Base-by-base conservation (phyloP, 2,329 filamentous ascomycete species). In the Aphanoascus verrucosus region DNA sequence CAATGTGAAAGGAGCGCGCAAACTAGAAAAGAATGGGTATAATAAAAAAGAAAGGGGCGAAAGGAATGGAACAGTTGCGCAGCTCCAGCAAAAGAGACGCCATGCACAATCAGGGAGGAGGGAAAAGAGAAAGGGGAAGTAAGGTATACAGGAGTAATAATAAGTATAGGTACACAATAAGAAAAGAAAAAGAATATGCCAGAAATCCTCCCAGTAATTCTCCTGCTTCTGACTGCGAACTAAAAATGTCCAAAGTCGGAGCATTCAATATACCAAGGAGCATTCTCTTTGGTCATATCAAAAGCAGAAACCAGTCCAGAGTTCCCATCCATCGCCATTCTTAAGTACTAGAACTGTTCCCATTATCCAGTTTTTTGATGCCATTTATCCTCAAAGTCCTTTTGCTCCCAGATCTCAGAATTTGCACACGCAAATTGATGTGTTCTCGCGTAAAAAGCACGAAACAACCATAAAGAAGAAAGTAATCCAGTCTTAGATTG, bases 111-210 rank as follows among this genome's bases (percentile, higher is more conserved):
- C 5, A 32, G 40, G 17, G 35, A 28, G 17, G 14, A 3, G 19
- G 15, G 12, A 23, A 34, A 28, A n/a, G 14, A n/a, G 15, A 17
- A 37, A 35, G 23, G 11, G 14, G n/a, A n/a, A n/a, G n/a, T 53
- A 53, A 49, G 37, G 32, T 49, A 53, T 53, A 49, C 51, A 53
- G 35, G 15, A 53, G 23, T 28, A 28, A 38, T 53, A 49, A 53
- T 47, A 53, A 32, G 48, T 53, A 53, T 53, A 53, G 37, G 32
- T 53, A 53, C 44, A 49, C 14, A 31, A 5, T n/a, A 48, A 48
- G 19, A 35, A 42, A 28, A 35, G 14, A 23, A 44, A 37, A 9
- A 34, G 12, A 8, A 34, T 6, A 12, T 15, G 19, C 12, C 40
- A 37, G 23, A 43, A 28, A 37, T 28, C 35, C 46, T 31, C 35